phyloP scores from a whole-genome alignment of 192 early-diverging fungal genomes.

The Linnemannia elongata region DNA sequence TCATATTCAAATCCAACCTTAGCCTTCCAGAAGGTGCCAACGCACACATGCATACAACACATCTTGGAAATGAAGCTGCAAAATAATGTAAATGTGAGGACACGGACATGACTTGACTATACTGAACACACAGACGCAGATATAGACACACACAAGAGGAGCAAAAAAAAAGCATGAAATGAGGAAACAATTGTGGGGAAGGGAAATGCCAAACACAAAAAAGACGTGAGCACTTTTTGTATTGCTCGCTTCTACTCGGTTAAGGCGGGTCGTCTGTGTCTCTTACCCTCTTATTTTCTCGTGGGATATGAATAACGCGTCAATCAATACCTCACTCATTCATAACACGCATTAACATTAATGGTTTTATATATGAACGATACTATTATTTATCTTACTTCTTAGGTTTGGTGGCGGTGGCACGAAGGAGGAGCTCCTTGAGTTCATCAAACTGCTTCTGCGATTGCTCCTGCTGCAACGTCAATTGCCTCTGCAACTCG shows the following conservation, averaged over 20 bases:
- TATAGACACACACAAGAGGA: too few relatives aligned
- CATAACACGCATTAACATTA: too few relatives aligned
- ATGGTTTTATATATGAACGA: neutral
- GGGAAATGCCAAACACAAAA: neutral
- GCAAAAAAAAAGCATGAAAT: too few relatives aligned
- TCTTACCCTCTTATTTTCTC: neutral
- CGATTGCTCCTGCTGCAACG: conserved; percentile 5
- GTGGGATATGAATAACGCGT: neutral
- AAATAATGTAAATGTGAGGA: neutral
- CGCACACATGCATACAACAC: neutral
- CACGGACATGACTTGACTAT: neutral
- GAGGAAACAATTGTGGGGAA: neutral
- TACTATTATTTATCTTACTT: neutral
- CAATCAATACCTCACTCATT: too few relatives aligned
- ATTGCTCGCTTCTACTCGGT: neutral
- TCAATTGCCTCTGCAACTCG: conserved; percentile 11
- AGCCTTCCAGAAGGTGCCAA: neutral
- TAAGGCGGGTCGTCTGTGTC: neutral
- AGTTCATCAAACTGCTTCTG: conserved; percentile 27
- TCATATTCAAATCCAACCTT: too few relatives aligned
- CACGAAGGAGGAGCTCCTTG: conserved; percentile 14
- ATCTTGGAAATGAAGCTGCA: too few relatives aligned
- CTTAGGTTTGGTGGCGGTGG: neutral
- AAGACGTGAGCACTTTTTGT: neutral
- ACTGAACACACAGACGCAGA: neutral